phyloP scores from a whole-genome alignment of 1,139 yeast genomes.

The Candida pseudocylindracea region DNA sequence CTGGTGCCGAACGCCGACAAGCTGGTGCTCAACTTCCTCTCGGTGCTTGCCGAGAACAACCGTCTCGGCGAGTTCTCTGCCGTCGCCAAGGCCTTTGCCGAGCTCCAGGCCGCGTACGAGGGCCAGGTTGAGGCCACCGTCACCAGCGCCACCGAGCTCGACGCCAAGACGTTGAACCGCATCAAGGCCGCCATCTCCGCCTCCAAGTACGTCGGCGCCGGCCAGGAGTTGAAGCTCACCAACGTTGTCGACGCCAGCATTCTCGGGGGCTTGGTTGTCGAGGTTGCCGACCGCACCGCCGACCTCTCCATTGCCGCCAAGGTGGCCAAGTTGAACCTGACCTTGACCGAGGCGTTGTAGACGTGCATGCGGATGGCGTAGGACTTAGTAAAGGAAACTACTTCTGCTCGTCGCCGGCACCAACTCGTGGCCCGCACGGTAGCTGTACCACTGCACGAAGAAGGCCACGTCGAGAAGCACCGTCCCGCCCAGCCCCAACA shows the following conservation, averaged over 20 bases:
- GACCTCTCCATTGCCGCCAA: constrained; percentile 77
- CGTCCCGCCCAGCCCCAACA: too few species aligned
- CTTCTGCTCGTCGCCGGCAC: too few species aligned
- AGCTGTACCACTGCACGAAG: too few species aligned
- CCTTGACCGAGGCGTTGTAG: constrained; percentile 65
- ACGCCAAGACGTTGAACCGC: constrained; percentile 58
- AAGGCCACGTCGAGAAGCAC: too few species aligned
- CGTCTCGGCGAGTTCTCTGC: constrained; percentile 51
- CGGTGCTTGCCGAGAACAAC: constrained; percentile 85
- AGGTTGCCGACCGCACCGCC: constrained; percentile 92
- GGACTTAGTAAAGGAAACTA: too few species aligned
- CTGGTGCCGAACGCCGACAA: constrained; percentile 37
- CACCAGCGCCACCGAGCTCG: constrained; percentile 75
- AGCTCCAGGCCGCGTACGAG: constrained; percentile 70
- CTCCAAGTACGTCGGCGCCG: constrained; percentile 66
- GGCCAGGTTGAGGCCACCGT: constrained; percentile 90
- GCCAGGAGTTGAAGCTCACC: constrained; percentile 65
- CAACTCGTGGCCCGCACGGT: too few species aligned
- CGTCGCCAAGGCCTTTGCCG: constrained; percentile 50
- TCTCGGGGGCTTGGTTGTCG: constrained; percentile 89
- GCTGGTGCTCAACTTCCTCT: constrained; percentile 60
- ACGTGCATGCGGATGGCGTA: background rate
- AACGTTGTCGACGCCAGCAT: constrained; percentile 79
- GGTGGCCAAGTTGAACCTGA: constrained; percentile 75
- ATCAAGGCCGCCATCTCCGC: constrained; percentile 59